These are phyloP conservation scores for Castanea mollissima DNA, from an alignment of 306 rosid genomes.

Conservation along the genomic window DNA sequence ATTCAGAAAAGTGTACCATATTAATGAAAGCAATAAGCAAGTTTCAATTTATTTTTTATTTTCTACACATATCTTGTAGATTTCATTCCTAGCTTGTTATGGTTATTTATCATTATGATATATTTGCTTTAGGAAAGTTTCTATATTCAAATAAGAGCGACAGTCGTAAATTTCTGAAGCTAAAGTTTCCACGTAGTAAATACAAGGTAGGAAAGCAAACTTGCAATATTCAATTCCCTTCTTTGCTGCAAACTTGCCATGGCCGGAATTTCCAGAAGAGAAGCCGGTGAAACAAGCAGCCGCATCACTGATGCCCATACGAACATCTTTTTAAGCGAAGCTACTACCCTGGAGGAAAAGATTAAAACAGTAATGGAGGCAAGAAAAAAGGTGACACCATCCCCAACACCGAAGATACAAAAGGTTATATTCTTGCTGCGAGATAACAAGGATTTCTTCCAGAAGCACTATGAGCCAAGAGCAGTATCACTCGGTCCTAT, in stretches of 20 bases:
- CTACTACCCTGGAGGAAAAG: background rate
- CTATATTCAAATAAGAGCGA: no score
- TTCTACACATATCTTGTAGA: no score
- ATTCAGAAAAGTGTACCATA: no score
- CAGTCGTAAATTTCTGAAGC: background rate
- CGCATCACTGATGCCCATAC: background rate
- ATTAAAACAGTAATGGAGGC: background rate
- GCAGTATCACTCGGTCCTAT: constrained; percentile 21
- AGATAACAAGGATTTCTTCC: background rate
- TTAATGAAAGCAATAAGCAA: no score
- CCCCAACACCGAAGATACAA: constrained; percentile 7
- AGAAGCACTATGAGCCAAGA: constrained; percentile 13
- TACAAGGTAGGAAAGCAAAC: background rate
- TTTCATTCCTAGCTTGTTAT: no score
- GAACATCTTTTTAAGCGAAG: background rate
- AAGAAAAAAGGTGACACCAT: background rate
- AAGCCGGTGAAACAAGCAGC: background rate
- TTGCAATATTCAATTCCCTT: no score
- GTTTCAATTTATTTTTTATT: no score
- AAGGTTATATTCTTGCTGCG: constrained; percentile 3
- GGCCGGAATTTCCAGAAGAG: background rate
- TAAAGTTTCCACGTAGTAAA: background rate
- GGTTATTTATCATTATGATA: no score
- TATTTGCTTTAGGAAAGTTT: no score
- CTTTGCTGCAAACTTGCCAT: background rate